Percentiles rank a stretch among this genome's conserved stretches.
Conservation (phyloP, 78 protist species). For the Abeoforma whisleri region DNA sequence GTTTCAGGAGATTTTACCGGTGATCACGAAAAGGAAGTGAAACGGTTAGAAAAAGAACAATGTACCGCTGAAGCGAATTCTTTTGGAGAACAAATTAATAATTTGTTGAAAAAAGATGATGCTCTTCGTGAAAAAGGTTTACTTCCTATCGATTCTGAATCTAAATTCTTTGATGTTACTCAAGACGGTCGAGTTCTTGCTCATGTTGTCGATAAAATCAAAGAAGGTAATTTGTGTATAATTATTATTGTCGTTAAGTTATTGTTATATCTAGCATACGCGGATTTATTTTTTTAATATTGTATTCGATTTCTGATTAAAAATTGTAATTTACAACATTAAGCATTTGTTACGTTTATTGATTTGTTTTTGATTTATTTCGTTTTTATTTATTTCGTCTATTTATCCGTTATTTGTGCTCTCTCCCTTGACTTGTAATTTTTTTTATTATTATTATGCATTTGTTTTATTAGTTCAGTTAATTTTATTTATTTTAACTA, state of each 20-base stretch:
- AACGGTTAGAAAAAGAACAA: neutral
- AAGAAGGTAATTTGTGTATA: neutral
- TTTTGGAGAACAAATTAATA: constrained; percentile 46
- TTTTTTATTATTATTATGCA: no score
- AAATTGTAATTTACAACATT: no score
- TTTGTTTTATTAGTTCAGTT: no score
- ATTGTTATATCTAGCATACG: neutral
- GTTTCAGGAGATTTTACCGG: neutral
- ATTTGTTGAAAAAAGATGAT: constrained; percentile 29
- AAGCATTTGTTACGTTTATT: no score
- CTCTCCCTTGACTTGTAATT: no score
- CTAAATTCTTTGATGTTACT: neutral
- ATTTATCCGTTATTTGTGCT: no score
- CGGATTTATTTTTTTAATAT: no score
- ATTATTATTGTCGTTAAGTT: neutral
- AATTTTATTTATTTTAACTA: no score
- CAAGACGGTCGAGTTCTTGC: neutral
- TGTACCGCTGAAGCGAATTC: constrained; percentile 27
- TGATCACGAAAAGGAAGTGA: neutral
- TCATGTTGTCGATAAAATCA: neutral
- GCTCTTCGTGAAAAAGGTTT: neutral
- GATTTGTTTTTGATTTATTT: no score
- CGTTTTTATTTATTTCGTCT: no score
- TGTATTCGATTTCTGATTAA: no score
- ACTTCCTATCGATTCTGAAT: neutral